phyloP scores from a whole-genome alignment of 495 filamentous ascomycete species.

The Stereocaulon alpinum region DNA sequence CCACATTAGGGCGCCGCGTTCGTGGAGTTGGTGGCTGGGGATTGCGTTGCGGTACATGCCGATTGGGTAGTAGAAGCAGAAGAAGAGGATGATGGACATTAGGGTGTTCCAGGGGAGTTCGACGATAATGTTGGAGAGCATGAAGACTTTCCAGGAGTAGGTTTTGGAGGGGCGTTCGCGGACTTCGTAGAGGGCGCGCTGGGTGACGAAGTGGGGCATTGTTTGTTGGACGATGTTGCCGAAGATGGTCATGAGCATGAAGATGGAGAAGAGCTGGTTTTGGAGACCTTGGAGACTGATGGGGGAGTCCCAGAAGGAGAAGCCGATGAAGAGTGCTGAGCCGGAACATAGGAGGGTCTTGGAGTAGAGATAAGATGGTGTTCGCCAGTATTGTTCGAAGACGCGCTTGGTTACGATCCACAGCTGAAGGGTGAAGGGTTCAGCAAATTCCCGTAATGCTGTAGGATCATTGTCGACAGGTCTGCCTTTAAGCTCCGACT shows the following conservation, averaged over 20 bases:
- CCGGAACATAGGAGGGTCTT: conserved; percentile 47
- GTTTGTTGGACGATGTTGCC: conserved; percentile 68
- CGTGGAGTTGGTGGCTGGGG: conserved; percentile 41
- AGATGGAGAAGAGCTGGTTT: conserved; percentile 80
- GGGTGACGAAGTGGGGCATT: conserved; percentile 73
- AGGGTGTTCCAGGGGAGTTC: conserved; percentile 69
- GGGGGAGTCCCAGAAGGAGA: conserved; percentile 69
- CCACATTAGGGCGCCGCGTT: conserved; percentile 59
- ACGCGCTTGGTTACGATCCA: conserved; percentile 48
- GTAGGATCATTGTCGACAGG: conserved; percentile 24
- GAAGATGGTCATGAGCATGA: conserved; percentile 72
- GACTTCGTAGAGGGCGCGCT: conserved; percentile 72
- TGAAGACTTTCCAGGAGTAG: conserved; percentile 75
- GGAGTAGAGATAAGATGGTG: conserved; percentile 75
- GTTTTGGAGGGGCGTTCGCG: conserved; percentile 77
- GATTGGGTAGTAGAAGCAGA: conserved; percentile 74
- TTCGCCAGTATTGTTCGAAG: conserved; percentile 87
- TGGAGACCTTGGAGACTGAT: conserved; percentile 69
- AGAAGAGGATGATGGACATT: conserved; percentile 56
- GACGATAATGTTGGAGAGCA: conserved; percentile 64
- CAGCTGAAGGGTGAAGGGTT: conserved; percentile 44
- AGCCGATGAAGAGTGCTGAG: conserved; percentile 66
- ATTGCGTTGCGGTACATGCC: conserved; percentile 63
- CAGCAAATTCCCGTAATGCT: conserved; percentile 43
- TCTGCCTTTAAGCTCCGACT: conserved; percentile 25